These are phyloP conservation scores for Sphagnum tenellum DNA, from an alignment of 225 moss, liverwort and hornwort species.

Conservation along the genomic window DNA sequence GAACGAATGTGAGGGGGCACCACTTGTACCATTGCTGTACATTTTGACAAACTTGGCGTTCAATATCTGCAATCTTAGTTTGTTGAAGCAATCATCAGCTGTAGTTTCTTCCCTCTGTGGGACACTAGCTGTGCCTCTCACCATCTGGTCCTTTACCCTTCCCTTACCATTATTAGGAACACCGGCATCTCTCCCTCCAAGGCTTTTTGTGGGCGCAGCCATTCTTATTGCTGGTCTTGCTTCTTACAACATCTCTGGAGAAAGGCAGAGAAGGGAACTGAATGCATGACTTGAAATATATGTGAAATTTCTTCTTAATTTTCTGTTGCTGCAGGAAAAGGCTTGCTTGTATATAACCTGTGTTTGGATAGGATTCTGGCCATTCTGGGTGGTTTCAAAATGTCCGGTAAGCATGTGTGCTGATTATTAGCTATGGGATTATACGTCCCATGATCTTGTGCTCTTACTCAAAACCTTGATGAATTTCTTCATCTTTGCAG, in stretches of 20 bases:
- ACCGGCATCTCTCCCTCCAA: constrained; percentile 21
- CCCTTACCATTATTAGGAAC: constrained; percentile 32
- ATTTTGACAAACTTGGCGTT: constrained; percentile 35
- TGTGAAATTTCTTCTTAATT: too few species aligned
- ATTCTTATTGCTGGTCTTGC: constrained; percentile 34
- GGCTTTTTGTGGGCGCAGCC: constrained; percentile 24
- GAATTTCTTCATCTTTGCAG: too few species aligned
- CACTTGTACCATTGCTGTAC: constrained; percentile 38
- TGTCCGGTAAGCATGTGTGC: too few species aligned
- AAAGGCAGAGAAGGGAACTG: not conserved
- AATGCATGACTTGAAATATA: too few species aligned
- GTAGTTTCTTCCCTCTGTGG: constrained; percentile 34
- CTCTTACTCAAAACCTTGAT: too few species aligned
- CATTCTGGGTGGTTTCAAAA: too few species aligned
- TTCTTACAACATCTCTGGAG: constrained; percentile 17
- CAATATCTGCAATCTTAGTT: constrained; percentile 27
- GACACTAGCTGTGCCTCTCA: constrained; percentile 37
- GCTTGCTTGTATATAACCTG: too few species aligned
- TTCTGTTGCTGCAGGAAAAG: too few species aligned
- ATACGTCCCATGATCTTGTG: too few species aligned
- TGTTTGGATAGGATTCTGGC: too few species aligned
- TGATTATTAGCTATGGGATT: too few species aligned
- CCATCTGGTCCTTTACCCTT: constrained; percentile 49
- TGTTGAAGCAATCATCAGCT: constrained; percentile 51
- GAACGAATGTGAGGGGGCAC: constrained; percentile 31